A percentile compares a stretch with the other conserved stretches of the same genome.
Conservation (phyloP, 2,329 filamentous ascomycete species). For the Scleromitrula shiraiana region DNA sequence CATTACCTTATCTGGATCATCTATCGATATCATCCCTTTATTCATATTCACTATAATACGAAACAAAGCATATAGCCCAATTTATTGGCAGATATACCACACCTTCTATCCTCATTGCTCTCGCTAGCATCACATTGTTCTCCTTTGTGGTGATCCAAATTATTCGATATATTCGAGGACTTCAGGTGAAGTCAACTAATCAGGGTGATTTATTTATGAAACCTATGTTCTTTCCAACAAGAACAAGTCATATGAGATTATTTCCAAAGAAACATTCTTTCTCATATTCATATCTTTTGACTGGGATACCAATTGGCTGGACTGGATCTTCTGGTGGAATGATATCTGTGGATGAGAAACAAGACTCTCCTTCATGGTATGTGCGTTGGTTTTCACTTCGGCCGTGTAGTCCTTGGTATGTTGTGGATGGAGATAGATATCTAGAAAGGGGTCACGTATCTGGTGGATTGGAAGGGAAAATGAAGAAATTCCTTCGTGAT, state of each 20-base stretch:
- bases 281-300: constrained; percentile 61
- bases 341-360: constrained; percentile 39
- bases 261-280: constrained; percentile 63
- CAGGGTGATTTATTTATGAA: constrained; percentile 13
- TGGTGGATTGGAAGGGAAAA: constrained; percentile 53
- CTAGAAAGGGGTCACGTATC: constrained; percentile 45
- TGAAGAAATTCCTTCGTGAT: constrained; percentile 49
- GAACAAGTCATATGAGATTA: constrained; percentile 56
- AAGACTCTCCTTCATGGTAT: constrained; percentile 23
- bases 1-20: constrained; percentile 1
- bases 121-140: not conserved
- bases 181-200: constrained; percentile 7
- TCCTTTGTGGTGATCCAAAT: constrained; percentile 16
- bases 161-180: constrained; percentile 15
- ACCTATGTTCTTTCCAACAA: constrained; percentile 55
- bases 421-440: constrained; percentile 52
- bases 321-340: constrained; percentile 46
- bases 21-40: constrained; percentile 6
- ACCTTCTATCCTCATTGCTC: constrained; percentile 8
- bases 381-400: constrained; percentile 26
- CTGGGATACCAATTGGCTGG: constrained; percentile 60
- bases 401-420: constrained; percentile 38
- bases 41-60: constrained; percentile 6
- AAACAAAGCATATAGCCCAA: constrained; percentile 7
- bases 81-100: constrained; percentile 10